Base-by-base conservation (phyloP, 495 filamentous ascomycete genomes). In the Podospora pseudocomata region DNA sequence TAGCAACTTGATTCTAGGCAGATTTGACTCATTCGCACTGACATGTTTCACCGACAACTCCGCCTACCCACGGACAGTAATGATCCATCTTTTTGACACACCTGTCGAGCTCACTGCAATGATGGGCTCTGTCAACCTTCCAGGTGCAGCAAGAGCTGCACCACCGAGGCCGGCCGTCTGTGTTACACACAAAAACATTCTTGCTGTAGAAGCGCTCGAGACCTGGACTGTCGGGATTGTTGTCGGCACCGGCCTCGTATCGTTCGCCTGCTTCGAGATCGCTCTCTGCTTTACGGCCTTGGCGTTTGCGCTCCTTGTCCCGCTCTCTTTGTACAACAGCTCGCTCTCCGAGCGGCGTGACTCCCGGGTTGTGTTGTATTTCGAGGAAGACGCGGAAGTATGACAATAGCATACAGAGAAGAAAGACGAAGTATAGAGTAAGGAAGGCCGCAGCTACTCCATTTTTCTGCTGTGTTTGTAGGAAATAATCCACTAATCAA, bases 61-160 rank as follows among this genome's bases (percentile, higher is more conserved):
- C 94, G 26, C 94, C 94, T 63, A 96, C 93, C 92, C 94, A 97
- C 0, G 94, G 94, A 76, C 94, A 97, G 72, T 92, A 97, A 76
- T 97, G 94, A 71, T 97, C 94, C 90, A 97, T 94, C 72, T 92
- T 94, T 34, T 82, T 80, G 32, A 94, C 89, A 77, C 94, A 97
- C 39, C 93, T 83, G 59, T 87, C 87, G 15, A 93, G 80, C 72
- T 95, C 90, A 56, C 89, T 88, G 75, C 90, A 94, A 77, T 97
- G 94, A 71, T 96, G 93, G 2, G 90, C 84, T 30, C 94, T 83
- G 72, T 97, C 94, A 4, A 89, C 86, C 74, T 97, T 97, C 85
- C 90, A 97, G 68, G 88, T 90, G 64, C 83, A 84, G 77, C 94
- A 97, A 63, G 83, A 82, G 9, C 86, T 85, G 78, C 94, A 97